Evolutionary conservation across 805 yeast genomes (phyloP).

Genomic region (Metschnikowia aberdeeniae): DNA sequence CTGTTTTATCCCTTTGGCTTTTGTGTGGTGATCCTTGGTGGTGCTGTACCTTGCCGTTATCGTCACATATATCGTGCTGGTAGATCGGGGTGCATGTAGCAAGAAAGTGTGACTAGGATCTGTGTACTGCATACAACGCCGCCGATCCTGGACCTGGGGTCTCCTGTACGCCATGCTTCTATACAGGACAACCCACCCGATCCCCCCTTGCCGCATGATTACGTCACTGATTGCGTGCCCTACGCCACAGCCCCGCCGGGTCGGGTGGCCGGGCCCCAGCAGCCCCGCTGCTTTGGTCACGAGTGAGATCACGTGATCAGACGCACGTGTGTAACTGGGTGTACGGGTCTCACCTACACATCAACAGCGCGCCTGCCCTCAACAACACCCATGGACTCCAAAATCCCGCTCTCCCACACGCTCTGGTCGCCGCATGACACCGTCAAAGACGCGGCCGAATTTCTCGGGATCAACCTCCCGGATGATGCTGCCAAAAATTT

Average conservation of each 20-base stretch:
- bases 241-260: too few relatives aligned
- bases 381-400: conserved; percentile 15
- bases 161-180: neutral
- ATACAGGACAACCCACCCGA: too few relatives aligned
- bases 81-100: neutral
- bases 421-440: conserved; percentile 98
- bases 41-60: neutral
- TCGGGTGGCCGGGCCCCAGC: too few relatives aligned
- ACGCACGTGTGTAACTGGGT: too few relatives aligned
- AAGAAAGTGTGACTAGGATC: conserved; percentile 2
- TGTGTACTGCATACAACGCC: neutral
- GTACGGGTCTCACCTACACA: neutral
- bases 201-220: too few relatives aligned
- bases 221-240: too few relatives aligned
- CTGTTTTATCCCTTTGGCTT: too few relatives aligned
- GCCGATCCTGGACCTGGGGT: conserved; percentile 2
- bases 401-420: conserved; percentile 73
- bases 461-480: conserved; percentile 75
- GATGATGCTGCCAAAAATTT: conserved; percentile 92
- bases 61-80: neutral
- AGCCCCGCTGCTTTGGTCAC: too few relatives aligned
- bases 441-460: conserved; percentile 92
- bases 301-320: too few relatives aligned
- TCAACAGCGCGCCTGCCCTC: neutral
- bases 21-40: too few relatives aligned